These are phyloP conservation scores for Camellia granthamiana DNA, from an alignment of 148 eudicot species.

Conservation along the genomic window DNA sequence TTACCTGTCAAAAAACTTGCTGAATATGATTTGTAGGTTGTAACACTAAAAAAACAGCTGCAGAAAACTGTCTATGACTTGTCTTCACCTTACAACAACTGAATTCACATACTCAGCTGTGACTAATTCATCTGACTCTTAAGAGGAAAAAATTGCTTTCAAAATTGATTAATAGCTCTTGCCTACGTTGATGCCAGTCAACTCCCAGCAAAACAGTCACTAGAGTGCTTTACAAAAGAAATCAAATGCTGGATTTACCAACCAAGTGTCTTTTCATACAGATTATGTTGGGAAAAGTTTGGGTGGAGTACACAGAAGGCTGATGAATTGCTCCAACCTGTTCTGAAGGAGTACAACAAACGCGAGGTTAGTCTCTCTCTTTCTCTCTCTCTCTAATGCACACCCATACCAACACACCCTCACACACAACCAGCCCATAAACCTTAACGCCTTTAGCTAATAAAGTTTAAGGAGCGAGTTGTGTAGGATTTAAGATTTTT, in stretches of 20 bases:
- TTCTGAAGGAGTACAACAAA: slow-evolving; percentile 85
- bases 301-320: slow-evolving; percentile 82
- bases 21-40: background rate
- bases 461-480: background rate
- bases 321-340: slow-evolving; percentile 87
- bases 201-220: background rate
- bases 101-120: background rate
- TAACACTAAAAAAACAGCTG: background rate
- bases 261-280: slow-evolving; percentile 28
- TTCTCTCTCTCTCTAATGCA: background rate
- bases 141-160: background rate
- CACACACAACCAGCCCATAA: background rate
- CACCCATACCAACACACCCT: background rate
- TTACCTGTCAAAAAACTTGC: background rate
- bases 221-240: background rate
- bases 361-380: slow-evolving; percentile 61
- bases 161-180: background rate
- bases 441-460: background rate
- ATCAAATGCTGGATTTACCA: background rate
- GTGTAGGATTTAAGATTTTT: background rate
- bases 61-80: background rate
- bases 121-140: background rate
- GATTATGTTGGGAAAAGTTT: slow-evolving; percentile 92
- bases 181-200: background rate
- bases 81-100: background rate